These are phyloP conservation scores for Apium graveolens DNA, from an alignment of 129 eudicot genomes.

Conservation along the genomic window DNA sequence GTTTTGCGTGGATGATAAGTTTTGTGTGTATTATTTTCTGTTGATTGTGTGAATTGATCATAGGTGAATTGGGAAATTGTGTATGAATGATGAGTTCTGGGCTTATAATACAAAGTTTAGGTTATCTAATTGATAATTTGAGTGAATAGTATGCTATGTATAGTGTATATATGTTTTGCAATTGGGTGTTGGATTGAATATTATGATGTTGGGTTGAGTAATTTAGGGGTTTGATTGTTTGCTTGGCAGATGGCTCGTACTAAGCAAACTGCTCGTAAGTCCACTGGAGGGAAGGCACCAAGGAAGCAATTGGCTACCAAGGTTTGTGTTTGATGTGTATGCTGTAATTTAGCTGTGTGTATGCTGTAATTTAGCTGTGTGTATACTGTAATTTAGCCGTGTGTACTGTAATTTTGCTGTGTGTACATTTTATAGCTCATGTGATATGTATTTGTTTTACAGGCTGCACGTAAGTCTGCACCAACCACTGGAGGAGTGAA, in stretches of 20 bases:
- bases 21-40: too few relatives aligned
- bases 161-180: background rate
- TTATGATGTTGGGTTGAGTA: background rate
- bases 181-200: background rate
- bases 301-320: constrained; percentile 49
- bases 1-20: background rate
- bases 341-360: too few relatives aligned
- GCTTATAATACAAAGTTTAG: background rate
- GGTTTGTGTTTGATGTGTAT: background rate
- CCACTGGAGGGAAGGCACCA: constrained; percentile 49
- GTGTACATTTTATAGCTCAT: background rate
- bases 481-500: constrained; percentile 24
- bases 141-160: too few relatives aligned
- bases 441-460: background rate
- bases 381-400: background rate
- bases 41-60: too few relatives aligned
- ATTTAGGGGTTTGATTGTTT: background rate
- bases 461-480: constrained; percentile 55
- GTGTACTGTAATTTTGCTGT: background rate
- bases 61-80: too few relatives aligned
- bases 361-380: background rate
- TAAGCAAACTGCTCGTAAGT: constrained; percentile 39
- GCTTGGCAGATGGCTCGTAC: constrained; percentile 42
- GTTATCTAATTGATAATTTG: background rate
- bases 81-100: too few relatives aligned